Base-by-base conservation (phyloP, 106 monocot genomes). In the Chionographis japonica region DNA sequence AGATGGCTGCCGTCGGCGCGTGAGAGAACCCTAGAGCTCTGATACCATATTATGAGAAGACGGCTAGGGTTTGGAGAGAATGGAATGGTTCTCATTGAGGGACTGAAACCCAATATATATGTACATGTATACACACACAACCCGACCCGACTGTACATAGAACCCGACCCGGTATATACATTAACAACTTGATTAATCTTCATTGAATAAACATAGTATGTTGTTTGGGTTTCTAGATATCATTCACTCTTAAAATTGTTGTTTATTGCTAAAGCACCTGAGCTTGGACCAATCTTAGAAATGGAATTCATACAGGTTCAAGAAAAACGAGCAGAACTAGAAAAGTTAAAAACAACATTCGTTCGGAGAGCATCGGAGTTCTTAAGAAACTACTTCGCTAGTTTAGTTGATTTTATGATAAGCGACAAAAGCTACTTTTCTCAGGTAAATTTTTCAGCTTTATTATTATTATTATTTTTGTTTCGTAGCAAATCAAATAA, bases 361-460 rank as follows among this genome's bases (percentile, higher is more conserved):
- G 92, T 98, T 52, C 73, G 84, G 37, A 66, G 89, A 43, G 97
- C 97, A 66, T 87, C 97, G 50, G 97, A 98, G 59, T 98, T 98
- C 70, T 79, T 98, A 62, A 82, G 87, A 56, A 81, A 90, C 56
- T 98, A 98, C 62, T 98, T 98, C 83, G 84, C 97, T 50, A 92
- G 97, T 75, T 77, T 98, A 61, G 97, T 98, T 41, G 97, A 98
- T 59, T 98, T 93, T 70, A 98, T 93, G 97, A 90, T 98, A 68
- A 87, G 89, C 68, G 97, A 98, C 72, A 98, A 98, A 52, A 98
- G 85, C 72, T 98, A 98, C 69, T 98, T 98, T 82, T 98, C 97
- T 73, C 97, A 98, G 92, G 97, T 90, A 78, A 19, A 11, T 77
- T 43, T 43, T 55, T 61, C 38, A 14, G 19, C 38, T 70, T 40